Evolutionary conservation across 495 filamentous ascomycete species (phyloP), one percentile per base, ranked within the genome.

Genomic region (Ramalina intermedia): DNA sequence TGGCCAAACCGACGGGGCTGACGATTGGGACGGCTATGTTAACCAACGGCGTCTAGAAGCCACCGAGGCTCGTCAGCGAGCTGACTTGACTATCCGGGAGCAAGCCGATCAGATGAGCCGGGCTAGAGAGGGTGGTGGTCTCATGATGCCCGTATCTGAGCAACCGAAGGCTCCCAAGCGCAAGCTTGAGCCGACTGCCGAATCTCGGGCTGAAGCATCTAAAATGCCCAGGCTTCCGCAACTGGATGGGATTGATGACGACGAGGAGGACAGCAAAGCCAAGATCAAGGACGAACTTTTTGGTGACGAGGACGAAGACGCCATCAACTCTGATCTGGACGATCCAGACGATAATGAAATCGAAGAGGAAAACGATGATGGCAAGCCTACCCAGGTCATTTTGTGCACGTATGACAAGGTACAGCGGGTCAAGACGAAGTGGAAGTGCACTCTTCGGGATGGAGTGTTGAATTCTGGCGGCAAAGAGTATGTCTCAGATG

Each of bases 341-440:
- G 91, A 99, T 58, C 80, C 91, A 0, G 87, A 94, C 49, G 91
- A 98, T 43, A 78, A 82, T 13, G 66, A 79, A 11, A 80, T 82
- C 41, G 80, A 85, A 9, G 82, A 85, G 13, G 83, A 88, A 20
- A 81, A 75, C 21, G 88, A 96, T 37, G 89, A 95, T 47, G 81
- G 89, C 16, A 73, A 73, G 4, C 67, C 66, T 50, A 79, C 78
- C 2, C 82, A 93, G 52, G 85, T 91, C 64, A 96, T 96, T 85
- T 78, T 96, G 37, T 98, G 91, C 70, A 94, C 91, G 58, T 98
- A 98, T 61, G 91, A 99, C 70, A 99, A 99, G 71, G 91, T 99
- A 17, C 89, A 96, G 66, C 74, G 91, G 44, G 93, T 96, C 50
- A 99, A 99, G 80, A 99, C 96, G 65, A 99, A 96, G 81, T 99